A percentile compares a stretch with the other conserved stretches of the same genome.
Conservation (phyloP, 768 basidiomycete genomes). For the Panus rudis region DNA sequence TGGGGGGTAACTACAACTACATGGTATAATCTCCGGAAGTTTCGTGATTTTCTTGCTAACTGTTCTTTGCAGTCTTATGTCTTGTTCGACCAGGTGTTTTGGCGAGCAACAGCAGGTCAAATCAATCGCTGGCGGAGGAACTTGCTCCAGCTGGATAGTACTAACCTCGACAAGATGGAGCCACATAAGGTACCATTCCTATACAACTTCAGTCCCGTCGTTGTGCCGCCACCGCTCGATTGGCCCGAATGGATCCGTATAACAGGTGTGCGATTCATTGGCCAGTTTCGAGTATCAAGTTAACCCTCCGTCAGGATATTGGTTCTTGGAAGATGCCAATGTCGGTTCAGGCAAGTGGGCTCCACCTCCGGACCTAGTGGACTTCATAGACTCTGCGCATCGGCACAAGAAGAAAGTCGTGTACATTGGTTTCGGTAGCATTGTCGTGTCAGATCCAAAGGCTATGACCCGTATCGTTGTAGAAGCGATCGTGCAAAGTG, state of each 20-base stretch:
- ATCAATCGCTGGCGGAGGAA: slow-evolving; percentile 92
- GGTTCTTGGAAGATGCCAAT: slow-evolving; percentile 93
- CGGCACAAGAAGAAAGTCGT: slow-evolving; percentile 79
- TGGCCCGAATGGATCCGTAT: slow-evolving; percentile 99
- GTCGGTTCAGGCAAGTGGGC: slow-evolving; percentile 86
- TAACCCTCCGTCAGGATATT: slow-evolving; percentile 60
- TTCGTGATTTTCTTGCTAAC: slow-evolving; percentile 1
- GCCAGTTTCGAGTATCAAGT: background rate
- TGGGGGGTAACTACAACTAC: slow-evolving; percentile 97
- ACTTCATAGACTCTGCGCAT: slow-evolving; percentile 79
- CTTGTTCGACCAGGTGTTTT: slow-evolving; percentile 97
- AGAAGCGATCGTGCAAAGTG: slow-evolving; percentile 80
- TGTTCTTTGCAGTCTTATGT: slow-evolving; percentile 64
- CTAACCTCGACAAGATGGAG: slow-evolving; percentile 91
- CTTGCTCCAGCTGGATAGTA: slow-evolving; percentile 65
- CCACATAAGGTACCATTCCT: slow-evolving; percentile 97
- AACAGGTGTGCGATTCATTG: slow-evolving; percentile 46
- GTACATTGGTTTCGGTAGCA: slow-evolving; percentile 96
- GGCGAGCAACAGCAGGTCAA: slow-evolving; percentile 90
- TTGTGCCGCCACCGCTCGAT: slow-evolving; percentile 90
- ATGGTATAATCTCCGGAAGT: slow-evolving; percentile 51
- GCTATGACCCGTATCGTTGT: slow-evolving; percentile 88
- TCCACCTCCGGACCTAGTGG: slow-evolving; percentile 70
- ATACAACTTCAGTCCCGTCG: slow-evolving; percentile 90
- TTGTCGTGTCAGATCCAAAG: slow-evolving; percentile 92